Base-by-base conservation (phyloP, 176 grass and related monocot genomes). In the Phoenix roebelenii region DNA sequence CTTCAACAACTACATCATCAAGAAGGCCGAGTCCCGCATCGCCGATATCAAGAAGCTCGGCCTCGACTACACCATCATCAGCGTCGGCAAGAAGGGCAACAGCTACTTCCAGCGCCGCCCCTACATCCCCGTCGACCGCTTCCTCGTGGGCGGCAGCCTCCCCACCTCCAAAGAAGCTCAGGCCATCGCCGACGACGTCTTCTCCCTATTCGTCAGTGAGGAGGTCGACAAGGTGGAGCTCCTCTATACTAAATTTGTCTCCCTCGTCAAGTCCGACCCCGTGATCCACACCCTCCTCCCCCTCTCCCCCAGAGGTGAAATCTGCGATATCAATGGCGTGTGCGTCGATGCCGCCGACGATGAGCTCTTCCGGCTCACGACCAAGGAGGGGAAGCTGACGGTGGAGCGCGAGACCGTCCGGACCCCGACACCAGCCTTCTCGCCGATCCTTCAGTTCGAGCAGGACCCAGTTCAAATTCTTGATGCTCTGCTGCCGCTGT, bases 211-310 rank as follows among this genome's bases (percentile, higher is more conserved):
- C 30, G 30, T 32, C 30, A 32, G 30, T 15, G 52, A 54, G 52
- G 52, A 54, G 52, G 52, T 54, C 52, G 52, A 54, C 52, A 54
- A 54, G 18, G 52, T 54, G 52, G 52, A 54, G 52, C 52, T 54
- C 17, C 52, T 54, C 5, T 54, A 54, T 19, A 54, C 52, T 5
- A 54, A 54, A 19, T 54, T 54, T n/a, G 52, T 54, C 18, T 54
- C 52, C 52, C 52, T 54, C 5, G 52, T 54, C 52, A 54, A 54
- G 52, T 54, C 52, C 52, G 52, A 54, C 17, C 52, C 52, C 52
- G 52, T 54, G 14, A 54, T 54, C 15, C 52, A 54, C 52, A 54
- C 52, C 52, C 52, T 54, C 52, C 52, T 54, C 18, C 52, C 52
- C 19, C 52, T 54, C 52, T 54, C 52, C n/a, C 52, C 52, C 15